A percentile compares a stretch with the other conserved stretches of the same genome.
Conservation (phyloP, 2,329 filamentous ascomycete species). For the Claviceps citrina region DNA sequence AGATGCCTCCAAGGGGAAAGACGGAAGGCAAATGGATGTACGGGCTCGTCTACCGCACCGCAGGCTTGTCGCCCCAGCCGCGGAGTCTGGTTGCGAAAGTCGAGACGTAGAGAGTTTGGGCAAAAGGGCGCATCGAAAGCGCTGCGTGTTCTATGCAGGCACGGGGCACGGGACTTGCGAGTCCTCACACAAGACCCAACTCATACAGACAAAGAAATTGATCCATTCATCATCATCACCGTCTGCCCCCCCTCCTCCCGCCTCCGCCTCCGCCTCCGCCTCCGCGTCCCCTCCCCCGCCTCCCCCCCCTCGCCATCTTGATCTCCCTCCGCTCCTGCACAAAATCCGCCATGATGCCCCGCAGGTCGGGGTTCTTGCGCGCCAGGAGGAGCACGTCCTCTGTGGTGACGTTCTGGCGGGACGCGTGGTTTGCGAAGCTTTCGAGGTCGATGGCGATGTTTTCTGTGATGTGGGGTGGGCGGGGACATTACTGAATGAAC, state of each 20-base stretch:
- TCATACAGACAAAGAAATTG: not conserved
- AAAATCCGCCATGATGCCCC: constrained; percentile 55
- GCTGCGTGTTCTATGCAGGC: too few species aligned
- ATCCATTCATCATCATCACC: not conserved
- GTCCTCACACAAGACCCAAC: too few species aligned
- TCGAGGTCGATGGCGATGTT: constrained; percentile 42
- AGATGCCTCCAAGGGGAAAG: too few species aligned
- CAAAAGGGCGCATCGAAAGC: too few species aligned
- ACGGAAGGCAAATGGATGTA: too few species aligned
- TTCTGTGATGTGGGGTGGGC: constrained; percentile 23
- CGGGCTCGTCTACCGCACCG: too few species aligned
- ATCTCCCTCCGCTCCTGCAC: constrained; percentile 40
- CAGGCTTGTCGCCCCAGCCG: too few species aligned
- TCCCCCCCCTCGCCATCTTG: constrained; percentile 19
- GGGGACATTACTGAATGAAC: too few species aligned
- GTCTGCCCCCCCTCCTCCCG: not conserved
- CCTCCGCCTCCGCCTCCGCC: not conserved
- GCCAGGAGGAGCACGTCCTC: constrained; percentile 81
- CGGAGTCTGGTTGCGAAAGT: too few species aligned
- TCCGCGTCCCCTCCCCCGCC: constrained; percentile 10
- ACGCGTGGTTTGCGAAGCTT: constrained; percentile 56
- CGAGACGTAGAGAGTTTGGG: too few species aligned
- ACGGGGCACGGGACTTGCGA: too few species aligned
- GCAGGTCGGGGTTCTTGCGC: constrained; percentile 71
- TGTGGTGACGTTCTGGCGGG: constrained; percentile 61